phyloP scores from a whole-genome alignment of 257 asterid species.

The Solanum stenotomum region DNA sequence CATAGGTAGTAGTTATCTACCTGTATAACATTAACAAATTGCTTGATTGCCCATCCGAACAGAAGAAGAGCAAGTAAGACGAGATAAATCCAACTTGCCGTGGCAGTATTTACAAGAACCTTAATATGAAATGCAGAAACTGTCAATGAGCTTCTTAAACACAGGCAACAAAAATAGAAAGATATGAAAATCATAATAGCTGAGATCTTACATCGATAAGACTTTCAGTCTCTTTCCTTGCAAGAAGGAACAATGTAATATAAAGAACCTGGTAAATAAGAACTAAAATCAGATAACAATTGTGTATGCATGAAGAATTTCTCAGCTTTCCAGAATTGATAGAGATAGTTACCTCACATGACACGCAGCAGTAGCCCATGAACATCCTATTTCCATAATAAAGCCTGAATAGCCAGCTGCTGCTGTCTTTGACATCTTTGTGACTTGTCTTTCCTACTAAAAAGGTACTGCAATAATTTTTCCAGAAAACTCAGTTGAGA shows the following conservation, averaged over 20 bases:
- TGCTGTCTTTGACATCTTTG: conserved; percentile 90
- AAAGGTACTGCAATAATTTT: conserved; percentile 55
- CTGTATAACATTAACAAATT: conserved; percentile 76
- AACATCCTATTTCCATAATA: conserved; percentile 78
- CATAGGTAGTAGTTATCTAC: conserved; percentile 17
- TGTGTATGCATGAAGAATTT: neutral
- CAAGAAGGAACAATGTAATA: conserved; percentile 70
- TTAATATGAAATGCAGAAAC: conserved; percentile 10
- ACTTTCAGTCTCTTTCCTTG: conserved; percentile 45
- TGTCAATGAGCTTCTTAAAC: neutral
- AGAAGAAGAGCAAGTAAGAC: conserved; percentile 40
- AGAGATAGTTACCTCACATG: conserved; percentile 71
- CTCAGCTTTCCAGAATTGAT: neutral
- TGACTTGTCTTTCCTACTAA: conserved; percentile 77
- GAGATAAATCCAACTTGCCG: conserved; percentile 40
- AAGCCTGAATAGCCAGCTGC: conserved; percentile 81
- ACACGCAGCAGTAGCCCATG: conserved; percentile 88
- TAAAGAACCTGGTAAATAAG: conserved; percentile 66
- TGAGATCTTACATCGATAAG: conserved; percentile 46
- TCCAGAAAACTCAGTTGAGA: neutral
- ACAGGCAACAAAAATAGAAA: neutral
- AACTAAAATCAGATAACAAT: neutral
- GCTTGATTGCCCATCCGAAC: conserved; percentile 83
- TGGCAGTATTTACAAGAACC: conserved; percentile 53
- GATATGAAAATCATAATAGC: neutral